Conservation (phyloP, 2,329 filamentous ascomycete genomes). For the Botrytis fabae region DNA sequence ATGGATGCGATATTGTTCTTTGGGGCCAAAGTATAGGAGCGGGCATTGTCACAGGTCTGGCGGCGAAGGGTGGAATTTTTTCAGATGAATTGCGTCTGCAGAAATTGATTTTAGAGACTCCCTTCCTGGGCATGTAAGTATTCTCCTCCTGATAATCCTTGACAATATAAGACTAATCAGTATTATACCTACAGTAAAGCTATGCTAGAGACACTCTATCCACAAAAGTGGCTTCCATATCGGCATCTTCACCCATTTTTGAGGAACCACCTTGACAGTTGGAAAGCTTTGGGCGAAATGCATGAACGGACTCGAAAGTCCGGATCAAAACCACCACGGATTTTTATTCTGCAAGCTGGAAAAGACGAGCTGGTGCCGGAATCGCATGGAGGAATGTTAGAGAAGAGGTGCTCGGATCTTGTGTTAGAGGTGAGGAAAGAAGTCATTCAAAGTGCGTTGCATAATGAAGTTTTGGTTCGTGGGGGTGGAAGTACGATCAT, state of each 20-base stretch:
- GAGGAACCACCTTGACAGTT: conserved; percentile 61
- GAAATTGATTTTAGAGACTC: conserved; percentile 70
- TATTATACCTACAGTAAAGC: conserved; percentile 43
- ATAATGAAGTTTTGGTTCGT: conserved; percentile 56
- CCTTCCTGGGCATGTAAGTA: conserved; percentile 62
- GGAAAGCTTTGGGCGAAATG: conserved; percentile 51
- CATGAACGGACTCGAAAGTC: conserved; percentile 38
- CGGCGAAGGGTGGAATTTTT: conserved; percentile 25
- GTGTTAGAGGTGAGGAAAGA: conserved; percentile 49
- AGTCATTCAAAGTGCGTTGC: conserved; percentile 52
- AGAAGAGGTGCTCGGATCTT: conserved; percentile 50
- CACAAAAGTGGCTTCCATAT: conserved; percentile 79
- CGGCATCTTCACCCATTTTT: conserved; percentile 73
- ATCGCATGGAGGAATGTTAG: conserved; percentile 50
- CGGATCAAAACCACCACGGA: conserved; percentile 25
- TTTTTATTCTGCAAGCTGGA: conserved; percentile 55
- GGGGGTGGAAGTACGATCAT: conserved; percentile 48
- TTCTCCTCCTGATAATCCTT: not conserved
- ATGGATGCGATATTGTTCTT: conserved; percentile 50
- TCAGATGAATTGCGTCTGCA: conserved; percentile 36
- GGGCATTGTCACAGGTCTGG: conserved; percentile 63
- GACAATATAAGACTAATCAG: not conserved
- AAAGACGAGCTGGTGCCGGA: conserved; percentile 60
- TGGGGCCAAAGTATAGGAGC: conserved; percentile 80
- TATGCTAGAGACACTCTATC: conserved; percentile 73